Evolutionary conservation across 1,284 basidiomycete species (phyloP), one percentile per base, ranked within the genome.

Genomic region (Trichosporon inkin): DNA sequence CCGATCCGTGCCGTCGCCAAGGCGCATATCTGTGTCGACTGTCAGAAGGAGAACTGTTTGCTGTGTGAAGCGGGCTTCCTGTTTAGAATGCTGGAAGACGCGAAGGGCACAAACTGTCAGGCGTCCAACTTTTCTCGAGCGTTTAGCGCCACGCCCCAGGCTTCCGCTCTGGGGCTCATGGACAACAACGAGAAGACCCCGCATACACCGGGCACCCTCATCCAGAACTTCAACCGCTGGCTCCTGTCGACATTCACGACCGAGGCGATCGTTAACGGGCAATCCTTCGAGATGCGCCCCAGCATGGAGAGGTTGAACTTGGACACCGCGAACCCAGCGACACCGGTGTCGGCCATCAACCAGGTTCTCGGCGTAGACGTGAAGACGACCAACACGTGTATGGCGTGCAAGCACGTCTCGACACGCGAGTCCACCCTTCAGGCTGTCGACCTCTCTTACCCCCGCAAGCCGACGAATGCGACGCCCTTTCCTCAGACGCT

Each of bases 51-150:
- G 68, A 88, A 95, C 73, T 99, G 96, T 74, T 80, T 99, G 10
- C 80, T 98, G 1, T 99, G 96, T 73, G 96, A 99, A 77, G 83
- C 96, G 10, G 96, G 96, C 2, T 99, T 99, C 75, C 84, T 96
- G 36, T 89, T 89, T 66, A 85, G 92, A 36, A 99, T 97, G 94
- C 82, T 99, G 24, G 90, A 95, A 74, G 93, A 98, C 71, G 96
- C 95, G 0, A 83, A 83, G 54, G 96, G 95, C 0, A 91, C 85
- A 17, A 98, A 99, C 70, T 98, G 95, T 71, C 96, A 98, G 75
- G 87, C 93, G 6, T 92, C 88, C 73, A 99, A 99, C 77, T 97
- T 98, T 69, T 94, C 94, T 72, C 88, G 92, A 74, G 90, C 93
- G 0, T 89, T 98, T 52, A 88, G 89, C 16, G 86, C 87, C 19